These are phyloP conservation scores for Penicillium psychrofluorescens DNA, from an alignment of 495 filamentous ascomycete species.

Conservation along the genomic window DNA sequence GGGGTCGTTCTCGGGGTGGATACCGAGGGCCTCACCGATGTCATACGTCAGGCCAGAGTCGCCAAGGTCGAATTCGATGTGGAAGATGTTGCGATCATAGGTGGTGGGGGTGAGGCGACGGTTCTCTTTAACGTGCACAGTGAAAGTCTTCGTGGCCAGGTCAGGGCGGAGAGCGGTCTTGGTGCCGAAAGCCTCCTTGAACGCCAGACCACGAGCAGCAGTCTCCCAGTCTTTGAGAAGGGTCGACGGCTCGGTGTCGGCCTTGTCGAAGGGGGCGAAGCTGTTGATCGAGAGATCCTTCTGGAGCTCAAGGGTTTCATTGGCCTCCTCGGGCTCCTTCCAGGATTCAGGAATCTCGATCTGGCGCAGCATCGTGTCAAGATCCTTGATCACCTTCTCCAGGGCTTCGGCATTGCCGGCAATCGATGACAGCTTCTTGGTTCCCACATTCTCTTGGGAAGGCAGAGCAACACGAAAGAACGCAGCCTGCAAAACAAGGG, in stretches of 20 bases:
- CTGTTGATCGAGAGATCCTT: slow-evolving; percentile 63
- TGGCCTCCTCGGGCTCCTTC: slow-evolving; percentile 58
- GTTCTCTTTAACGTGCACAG: slow-evolving; percentile 90
- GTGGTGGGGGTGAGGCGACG: slow-evolving; percentile 78
- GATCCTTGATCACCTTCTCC: slow-evolving; percentile 53
- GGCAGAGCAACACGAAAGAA: slow-evolving; percentile 70
- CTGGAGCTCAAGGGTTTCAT: slow-evolving; percentile 42
- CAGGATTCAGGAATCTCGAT: slow-evolving; percentile 73
- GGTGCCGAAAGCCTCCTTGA: slow-evolving; percentile 90
- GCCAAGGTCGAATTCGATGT: slow-evolving; percentile 96
- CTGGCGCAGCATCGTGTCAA: slow-evolving; percentile 61
- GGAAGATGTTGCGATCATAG: slow-evolving; percentile 99
- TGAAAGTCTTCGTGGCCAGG: slow-evolving; percentile 73
- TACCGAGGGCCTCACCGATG: slow-evolving; percentile 96
- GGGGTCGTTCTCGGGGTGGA: slow-evolving; percentile 88
- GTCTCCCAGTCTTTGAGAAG: slow-evolving; percentile 69
- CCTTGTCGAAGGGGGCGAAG: slow-evolving; percentile 75
- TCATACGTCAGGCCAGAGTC: slow-evolving; percentile 86
- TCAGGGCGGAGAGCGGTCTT: slow-evolving; percentile 73
- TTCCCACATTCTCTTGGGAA: slow-evolving; percentile 40
- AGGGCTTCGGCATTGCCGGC: slow-evolving; percentile 49
- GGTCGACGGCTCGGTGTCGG: slow-evolving; percentile 57
- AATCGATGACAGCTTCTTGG: slow-evolving; percentile 52
- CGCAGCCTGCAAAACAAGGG: slow-evolving; percentile 61
- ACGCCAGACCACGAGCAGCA: slow-evolving; percentile 78